Percentiles rank a stretch among this genome's conserved stretches.
phyloP scores from a whole-genome alignment of 2,329 filamentous ascomycete genomes.

The Botrytis tulipae region DNA sequence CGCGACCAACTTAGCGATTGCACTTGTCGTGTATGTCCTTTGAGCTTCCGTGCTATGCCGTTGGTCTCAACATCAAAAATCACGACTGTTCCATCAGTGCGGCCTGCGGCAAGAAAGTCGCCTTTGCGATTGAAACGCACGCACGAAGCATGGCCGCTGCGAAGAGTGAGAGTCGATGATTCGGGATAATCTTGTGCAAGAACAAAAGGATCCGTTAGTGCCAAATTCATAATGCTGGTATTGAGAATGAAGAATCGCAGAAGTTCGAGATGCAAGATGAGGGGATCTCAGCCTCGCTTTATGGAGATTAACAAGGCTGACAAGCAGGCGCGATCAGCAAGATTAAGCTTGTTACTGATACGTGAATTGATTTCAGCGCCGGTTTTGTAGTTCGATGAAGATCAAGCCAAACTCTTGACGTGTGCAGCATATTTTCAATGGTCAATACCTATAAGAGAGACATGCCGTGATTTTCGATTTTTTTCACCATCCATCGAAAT shows the following conservation, averaged over 20 bases:
- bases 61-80: slow-evolving; percentile 98
- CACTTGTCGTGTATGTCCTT: slow-evolving; percentile 90
- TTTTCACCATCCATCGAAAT: not conserved
- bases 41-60: slow-evolving; percentile 89
- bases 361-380: not conserved
- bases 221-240: slow-evolving; percentile 60
- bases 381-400: not conserved
- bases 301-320: not conserved
- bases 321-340: not conserved
- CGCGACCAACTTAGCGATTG: slow-evolving; percentile 94
- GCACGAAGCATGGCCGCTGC: slow-evolving; percentile 64
- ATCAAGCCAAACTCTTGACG: not conserved
- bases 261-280: slow-evolving; percentile 3
- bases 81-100: slow-evolving; percentile 90
- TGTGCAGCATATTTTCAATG: not conserved
- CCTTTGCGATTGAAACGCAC: slow-evolving; percentile 90
- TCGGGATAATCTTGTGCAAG: slow-evolving; percentile 83
- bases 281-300: slow-evolving; percentile 12
- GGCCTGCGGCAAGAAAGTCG: slow-evolving; percentile 90
- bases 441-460: not conserved
- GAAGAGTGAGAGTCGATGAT: slow-evolving; percentile 81
- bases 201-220: slow-evolving; percentile 69
- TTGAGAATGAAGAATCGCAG: not conserved
- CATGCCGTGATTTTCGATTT: not conserved
- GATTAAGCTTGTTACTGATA: not conserved